These are phyloP conservation scores for Asparagopsis taxiformis DNA, from an alignment of 31 red algal species.

Conservation along the genomic window DNA sequence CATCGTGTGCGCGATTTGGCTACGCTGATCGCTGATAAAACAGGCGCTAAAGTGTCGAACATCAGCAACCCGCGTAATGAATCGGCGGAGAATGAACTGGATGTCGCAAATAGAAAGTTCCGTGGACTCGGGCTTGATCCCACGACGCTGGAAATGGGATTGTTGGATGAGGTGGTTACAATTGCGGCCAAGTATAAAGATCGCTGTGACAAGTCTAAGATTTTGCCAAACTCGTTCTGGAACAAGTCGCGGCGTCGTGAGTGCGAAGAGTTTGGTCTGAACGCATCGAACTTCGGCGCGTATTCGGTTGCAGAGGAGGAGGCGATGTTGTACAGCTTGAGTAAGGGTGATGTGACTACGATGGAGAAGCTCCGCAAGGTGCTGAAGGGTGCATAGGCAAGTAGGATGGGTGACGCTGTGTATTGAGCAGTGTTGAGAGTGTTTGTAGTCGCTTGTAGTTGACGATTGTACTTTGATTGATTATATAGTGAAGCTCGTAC, in stretches of 20 bases:
- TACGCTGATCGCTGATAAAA: conserved; percentile 81
- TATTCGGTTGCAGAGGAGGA: conserved; percentile 76
- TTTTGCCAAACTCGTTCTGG: conserved; percentile 95
- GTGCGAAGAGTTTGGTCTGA: conserved; percentile 72
- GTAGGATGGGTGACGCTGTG: neutral
- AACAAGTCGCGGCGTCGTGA: conserved; percentile 78
- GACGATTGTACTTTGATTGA: neutral
- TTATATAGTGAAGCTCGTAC: no score
- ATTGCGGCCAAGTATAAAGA: conserved; percentile 90
- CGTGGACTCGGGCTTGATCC: conserved; percentile 78
- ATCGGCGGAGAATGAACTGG: conserved; percentile 95
- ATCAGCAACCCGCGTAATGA: conserved; percentile 96
- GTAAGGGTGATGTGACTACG: conserved; percentile 70
- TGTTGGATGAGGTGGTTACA: conserved; percentile 95
- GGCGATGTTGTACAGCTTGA: conserved; percentile 78
- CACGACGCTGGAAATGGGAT: conserved; percentile 73
- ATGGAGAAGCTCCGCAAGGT: conserved; percentile 78
- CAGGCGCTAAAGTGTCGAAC: conserved; percentile 71
- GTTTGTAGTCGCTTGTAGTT: conserved; percentile 6
- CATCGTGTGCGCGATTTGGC: conserved; percentile 97
- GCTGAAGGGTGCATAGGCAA: conserved; percentile 40
- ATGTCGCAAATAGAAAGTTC: conserved; percentile 96
- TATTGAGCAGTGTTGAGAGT: neutral
- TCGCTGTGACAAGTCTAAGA: conserved; percentile 84
- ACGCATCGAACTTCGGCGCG: conserved; percentile 35